A percentile compares a stretch with the other conserved stretches of the same genome.
Conservation (phyloP, 345 rosid genomes). For the Kernera saxatilis region DNA sequence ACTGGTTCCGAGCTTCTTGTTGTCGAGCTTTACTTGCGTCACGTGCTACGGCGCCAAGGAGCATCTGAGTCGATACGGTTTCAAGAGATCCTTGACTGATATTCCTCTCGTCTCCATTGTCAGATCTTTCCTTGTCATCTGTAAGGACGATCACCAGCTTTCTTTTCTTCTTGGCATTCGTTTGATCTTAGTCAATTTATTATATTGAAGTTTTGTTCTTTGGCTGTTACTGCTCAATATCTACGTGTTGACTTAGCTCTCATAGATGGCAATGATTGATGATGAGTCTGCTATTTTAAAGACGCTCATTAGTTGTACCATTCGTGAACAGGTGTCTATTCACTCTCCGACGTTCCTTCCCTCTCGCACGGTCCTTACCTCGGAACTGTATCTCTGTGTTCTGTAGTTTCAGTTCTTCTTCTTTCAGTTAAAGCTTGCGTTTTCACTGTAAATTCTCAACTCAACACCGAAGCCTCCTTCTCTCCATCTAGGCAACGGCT, state of each 20-base stretch:
- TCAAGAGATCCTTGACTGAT: constrained; percentile 69
- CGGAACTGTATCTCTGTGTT: constrained; percentile 70
- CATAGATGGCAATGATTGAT: not conserved
- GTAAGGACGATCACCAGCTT: constrained; percentile 29
- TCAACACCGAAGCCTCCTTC: constrained; percentile 60
- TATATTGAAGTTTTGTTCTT: not conserved
- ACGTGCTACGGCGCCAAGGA: constrained; percentile 55
- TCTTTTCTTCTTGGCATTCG: not conserved
- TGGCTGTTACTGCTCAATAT: not conserved
- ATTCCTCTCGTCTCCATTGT: constrained; percentile 65
- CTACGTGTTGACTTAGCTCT: not conserved
- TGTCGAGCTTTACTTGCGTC: constrained; percentile 68
- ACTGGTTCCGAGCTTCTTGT: constrained; percentile 46
- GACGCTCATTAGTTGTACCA: not conserved
- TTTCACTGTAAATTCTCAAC: constrained; percentile 64
- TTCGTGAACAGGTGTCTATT: constrained; percentile 57
- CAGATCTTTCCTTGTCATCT: constrained; percentile 68
- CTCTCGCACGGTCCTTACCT: constrained; percentile 86
- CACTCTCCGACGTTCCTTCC: constrained; percentile 60
- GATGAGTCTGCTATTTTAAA: not conserved
- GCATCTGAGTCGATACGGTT: constrained; percentile 55
- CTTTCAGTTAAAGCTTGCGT: constrained; percentile 78
- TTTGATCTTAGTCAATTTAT: not conserved
- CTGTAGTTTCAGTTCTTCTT: constrained; percentile 57
- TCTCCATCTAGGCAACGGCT: constrained; percentile 66